phyloP scores from a whole-genome alignment of 1,284 basidiomycete species.

The Sparassis latifolia region DNA sequence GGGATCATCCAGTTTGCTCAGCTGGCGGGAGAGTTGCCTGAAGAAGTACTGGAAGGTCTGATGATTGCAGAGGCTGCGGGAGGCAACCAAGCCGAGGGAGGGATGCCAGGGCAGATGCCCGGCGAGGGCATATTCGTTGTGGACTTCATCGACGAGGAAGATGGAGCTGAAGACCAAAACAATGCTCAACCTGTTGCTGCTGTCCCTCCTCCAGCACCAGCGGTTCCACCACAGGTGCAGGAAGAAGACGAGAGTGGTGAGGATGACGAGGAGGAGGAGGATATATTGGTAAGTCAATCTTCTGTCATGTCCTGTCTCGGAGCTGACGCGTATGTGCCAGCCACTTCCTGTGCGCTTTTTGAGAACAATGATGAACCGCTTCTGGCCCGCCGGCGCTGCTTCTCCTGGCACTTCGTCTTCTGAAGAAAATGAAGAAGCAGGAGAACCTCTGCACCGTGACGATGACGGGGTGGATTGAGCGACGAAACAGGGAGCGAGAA shows the following conservation, averaged over 20 bases:
- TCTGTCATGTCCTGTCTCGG: not conserved
- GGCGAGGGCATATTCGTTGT: constrained; percentile 18
- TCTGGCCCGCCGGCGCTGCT: constrained; percentile 46
- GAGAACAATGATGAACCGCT: constrained; percentile 51
- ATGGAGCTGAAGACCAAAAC: constrained; percentile 14
- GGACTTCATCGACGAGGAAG: constrained; percentile 26
- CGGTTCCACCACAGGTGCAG: constrained; percentile 5
- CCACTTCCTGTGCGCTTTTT: constrained; percentile 57
- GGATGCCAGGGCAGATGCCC: constrained; percentile 25
- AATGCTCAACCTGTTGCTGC: not conserved
- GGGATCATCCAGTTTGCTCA: constrained; percentile 61
- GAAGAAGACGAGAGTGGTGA: constrained; percentile 26
- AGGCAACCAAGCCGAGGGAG: constrained; percentile 19
- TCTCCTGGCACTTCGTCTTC: constrained; percentile 26
- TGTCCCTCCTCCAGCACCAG: not conserved
- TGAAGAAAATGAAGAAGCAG: constrained; percentile 26
- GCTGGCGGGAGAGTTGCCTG: constrained; percentile 47
- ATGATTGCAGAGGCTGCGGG: constrained; percentile 38
- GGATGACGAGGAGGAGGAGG: constrained; percentile 39
- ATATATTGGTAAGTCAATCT: constrained; percentile 23
- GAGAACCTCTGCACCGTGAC: constrained; percentile 3
- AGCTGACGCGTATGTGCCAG: constrained; percentile 25
- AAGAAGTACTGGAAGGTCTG: constrained; percentile 50
- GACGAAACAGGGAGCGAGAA: not conserved
- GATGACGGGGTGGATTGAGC: constrained; percentile 16